These are phyloP conservation scores for Acacia pycnantha DNA, from an alignment of 331 rosid genomes.

Conservation along the genomic window DNA sequence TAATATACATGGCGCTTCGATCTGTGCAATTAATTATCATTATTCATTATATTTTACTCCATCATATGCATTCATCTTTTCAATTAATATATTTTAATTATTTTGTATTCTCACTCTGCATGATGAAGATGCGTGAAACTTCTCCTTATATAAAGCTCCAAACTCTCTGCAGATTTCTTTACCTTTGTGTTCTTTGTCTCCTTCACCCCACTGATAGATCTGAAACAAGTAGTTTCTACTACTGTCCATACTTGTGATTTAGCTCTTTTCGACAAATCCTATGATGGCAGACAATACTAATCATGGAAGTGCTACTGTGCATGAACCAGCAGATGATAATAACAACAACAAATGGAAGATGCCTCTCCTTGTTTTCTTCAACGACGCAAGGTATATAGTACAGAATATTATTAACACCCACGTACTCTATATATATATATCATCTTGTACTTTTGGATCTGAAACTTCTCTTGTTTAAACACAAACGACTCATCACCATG, in stretches of 20 bases:
- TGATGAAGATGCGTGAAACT: not conserved
- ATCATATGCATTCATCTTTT: not conserved
- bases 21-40: not conserved
- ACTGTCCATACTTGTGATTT: not conserved
- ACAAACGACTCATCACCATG: not conserved
- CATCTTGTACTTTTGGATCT: not conserved
- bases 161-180: not conserved
- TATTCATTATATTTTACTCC: not conserved
- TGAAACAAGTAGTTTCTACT: not conserved
- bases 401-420: not conserved
- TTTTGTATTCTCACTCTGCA: not conserved
- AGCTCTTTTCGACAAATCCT: not conserved
- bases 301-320: not conserved
- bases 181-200: not conserved
- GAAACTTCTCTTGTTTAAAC: not conserved
- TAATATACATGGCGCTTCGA: constrained; percentile 5
- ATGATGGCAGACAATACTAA: constrained; percentile 44
- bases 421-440: not conserved
- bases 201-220: not conserved
- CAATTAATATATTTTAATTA: not conserved
- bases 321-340: not conserved
- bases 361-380: constrained; percentile 75
- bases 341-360: constrained; percentile 39
- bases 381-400: constrained; percentile 59
- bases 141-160: not conserved